Evolutionary conservation across 192 early-diverging fungal genomes (phyloP).

Genomic region (Chytriomyces sp.): DNA sequence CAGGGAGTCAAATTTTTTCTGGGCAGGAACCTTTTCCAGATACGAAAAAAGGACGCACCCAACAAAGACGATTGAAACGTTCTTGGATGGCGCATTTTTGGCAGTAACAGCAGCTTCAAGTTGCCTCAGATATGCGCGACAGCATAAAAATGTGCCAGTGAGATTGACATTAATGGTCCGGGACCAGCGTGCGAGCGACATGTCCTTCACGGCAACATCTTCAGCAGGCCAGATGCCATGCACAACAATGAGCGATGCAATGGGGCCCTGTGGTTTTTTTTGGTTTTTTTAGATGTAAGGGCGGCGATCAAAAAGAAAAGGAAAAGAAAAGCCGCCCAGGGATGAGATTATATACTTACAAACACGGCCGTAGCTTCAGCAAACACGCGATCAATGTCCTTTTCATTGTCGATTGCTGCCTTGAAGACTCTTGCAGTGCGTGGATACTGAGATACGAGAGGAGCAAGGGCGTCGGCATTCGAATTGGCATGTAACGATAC

Average conservation of each 20-base stretch:
- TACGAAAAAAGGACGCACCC: conserved; percentile 8
- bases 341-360: too few species aligned
- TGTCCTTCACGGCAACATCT: conserved; percentile 57
- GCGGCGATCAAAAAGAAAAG: too few species aligned
- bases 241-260: conserved; percentile 57
- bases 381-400: conserved; percentile 36
- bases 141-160: conserved; percentile 60
- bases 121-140: conserved; percentile 37
- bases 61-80: conserved; percentile 42
- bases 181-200: conserved; percentile 56
- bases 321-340: too few species aligned
- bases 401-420: conserved; percentile 52
- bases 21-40: background rate
- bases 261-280: conserved; percentile 40
- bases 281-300: too few species aligned
- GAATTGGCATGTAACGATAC: conserved; percentile 62
- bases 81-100: background rate
- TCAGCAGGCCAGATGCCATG: conserved; percentile 64
- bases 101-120: conserved; percentile 30
- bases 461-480: conserved; percentile 28
- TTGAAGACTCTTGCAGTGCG: conserved; percentile 26
- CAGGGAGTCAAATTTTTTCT: too few species aligned
- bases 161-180: conserved; percentile 60
- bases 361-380: conserved; percentile 8
- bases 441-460: conserved; percentile 44